Evolutionary conservation across 495 filamentous ascomycete genomes (phyloP).

Genomic region (Penicillium robsamsonii): DNA sequence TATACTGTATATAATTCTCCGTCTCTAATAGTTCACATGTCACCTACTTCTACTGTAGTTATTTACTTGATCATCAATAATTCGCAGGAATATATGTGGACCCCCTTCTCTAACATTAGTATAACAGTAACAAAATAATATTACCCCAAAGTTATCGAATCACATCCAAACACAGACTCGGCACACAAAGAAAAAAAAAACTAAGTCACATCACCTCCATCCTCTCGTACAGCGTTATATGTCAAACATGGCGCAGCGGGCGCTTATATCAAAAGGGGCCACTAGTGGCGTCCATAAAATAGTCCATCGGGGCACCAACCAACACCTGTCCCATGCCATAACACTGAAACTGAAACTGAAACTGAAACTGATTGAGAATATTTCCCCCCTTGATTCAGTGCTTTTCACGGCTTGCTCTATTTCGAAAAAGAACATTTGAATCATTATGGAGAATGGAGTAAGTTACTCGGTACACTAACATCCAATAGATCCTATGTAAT

Average conservation of each 20-base stretch:
- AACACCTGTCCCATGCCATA: background rate
- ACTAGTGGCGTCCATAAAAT: background rate
- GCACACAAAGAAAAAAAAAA: background rate
- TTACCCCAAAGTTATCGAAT: background rate
- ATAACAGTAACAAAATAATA: too few species aligned
- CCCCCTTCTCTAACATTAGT: background rate
- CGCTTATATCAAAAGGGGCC: constrained; percentile 17
- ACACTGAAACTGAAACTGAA: constrained; percentile 1
- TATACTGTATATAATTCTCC: background rate
- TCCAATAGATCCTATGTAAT: background rate
- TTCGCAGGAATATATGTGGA: background rate
- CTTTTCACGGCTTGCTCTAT: background rate
- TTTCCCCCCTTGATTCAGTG: background rate
- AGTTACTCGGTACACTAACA: background rate
- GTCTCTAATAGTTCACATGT: constrained; percentile 8
- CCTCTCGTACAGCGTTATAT: constrained; percentile 17
- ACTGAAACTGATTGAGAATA: background rate
- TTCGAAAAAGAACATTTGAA: background rate
- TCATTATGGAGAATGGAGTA: background rate
- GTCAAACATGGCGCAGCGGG: constrained; percentile 24
- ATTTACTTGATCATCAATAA: background rate
- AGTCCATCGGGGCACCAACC: background rate
- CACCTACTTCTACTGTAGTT: background rate
- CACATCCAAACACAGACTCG: background rate
- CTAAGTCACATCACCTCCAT: constrained; percentile 11